Percentiles rank a stretch among this genome's conserved stretches.
phyloP scores from a whole-genome alignment of 805 yeast genomes.

The Brettanomyces bruxellensis region DNA sequence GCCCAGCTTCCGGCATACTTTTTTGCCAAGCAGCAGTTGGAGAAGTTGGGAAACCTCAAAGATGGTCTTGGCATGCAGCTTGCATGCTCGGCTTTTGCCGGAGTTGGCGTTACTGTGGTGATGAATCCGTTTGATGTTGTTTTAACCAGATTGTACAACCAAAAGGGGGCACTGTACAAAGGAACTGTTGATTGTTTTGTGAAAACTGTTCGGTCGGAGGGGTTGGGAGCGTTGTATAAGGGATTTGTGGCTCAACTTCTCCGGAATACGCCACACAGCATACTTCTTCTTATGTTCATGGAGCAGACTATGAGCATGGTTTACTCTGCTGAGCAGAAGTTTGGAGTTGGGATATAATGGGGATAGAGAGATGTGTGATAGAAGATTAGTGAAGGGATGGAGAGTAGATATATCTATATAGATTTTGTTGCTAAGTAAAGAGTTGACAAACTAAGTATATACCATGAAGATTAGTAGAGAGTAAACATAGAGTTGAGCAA shows the following conservation, averaged over 20 bases:
- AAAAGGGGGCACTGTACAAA: conserved; percentile 74
- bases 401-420: background rate
- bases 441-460: too few relatives aligned
- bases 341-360: too few relatives aligned
- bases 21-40: conserved; percentile 56
- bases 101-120: conserved; percentile 85
- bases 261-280: conserved; percentile 93
- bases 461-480: too few relatives aligned
- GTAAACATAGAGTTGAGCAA: too few relatives aligned
- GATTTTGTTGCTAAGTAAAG: background rate
- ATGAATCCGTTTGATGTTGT: conserved; percentile 99
- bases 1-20: conserved; percentile 91
- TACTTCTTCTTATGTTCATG: conserved; percentile 85
- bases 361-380: conserved; percentile 1
- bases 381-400: background rate
- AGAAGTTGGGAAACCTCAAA: conserved; percentile 39
- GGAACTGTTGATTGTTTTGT: conserved; percentile 85
- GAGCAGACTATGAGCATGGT: conserved; percentile 80
- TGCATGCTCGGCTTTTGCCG: conserved; percentile 66
- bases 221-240: conserved; percentile 81
- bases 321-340: conserved; percentile 30
- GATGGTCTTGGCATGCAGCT: conserved; percentile 70
- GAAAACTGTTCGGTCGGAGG: conserved; percentile 78
- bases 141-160: conserved; percentile 90
- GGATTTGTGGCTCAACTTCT: conserved; percentile 91